Evolutionary conservation across 139 green algal species (phyloP).

Genomic region (Volvox africanus): DNA sequence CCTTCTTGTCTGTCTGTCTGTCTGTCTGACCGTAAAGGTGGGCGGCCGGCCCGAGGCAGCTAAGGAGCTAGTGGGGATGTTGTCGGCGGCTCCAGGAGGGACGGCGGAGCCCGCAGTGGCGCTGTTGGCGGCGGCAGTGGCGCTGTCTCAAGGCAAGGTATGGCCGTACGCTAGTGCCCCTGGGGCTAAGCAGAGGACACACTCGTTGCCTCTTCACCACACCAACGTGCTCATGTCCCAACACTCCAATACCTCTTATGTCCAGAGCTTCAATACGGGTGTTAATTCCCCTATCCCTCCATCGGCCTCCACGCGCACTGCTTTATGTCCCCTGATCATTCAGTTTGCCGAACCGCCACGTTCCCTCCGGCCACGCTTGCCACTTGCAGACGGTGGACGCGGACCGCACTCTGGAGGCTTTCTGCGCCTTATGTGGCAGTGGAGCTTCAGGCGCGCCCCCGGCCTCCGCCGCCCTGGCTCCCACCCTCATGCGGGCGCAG

Average conservation of each 20-base stretch:
- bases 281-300: too few relatives aligned
- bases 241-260: background rate
- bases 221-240: background rate
- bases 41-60: conserved; percentile 72
- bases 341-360: background rate
- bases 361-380: background rate
- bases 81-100: conserved; percentile 41
- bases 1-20: background rate
- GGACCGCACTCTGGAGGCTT: conserved; percentile 62
- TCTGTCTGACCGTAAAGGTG: background rate
- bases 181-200: too few relatives aligned
- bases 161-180: background rate
- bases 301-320: background rate
- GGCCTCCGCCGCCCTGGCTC: conserved; percentile 41
- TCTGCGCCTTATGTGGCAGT: conserved; percentile 15
- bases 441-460: background rate
- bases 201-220: background rate
- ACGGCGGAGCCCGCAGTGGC: conserved; percentile 31
- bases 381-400: conserved; percentile 68
- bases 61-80: conserved; percentile 54
- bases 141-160: conserved; percentile 64
- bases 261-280: too few relatives aligned
- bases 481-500: conserved; percentile 75
- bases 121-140: conserved; percentile 78
- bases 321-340: too few relatives aligned